Percentiles rank a stretch among this genome's conserved stretches.
These are phyloP conservation scores for Clohesyomyces aquaticus DNA, from an alignment of 495 filamentous ascomycete genomes.

Conservation along the genomic window DNA sequence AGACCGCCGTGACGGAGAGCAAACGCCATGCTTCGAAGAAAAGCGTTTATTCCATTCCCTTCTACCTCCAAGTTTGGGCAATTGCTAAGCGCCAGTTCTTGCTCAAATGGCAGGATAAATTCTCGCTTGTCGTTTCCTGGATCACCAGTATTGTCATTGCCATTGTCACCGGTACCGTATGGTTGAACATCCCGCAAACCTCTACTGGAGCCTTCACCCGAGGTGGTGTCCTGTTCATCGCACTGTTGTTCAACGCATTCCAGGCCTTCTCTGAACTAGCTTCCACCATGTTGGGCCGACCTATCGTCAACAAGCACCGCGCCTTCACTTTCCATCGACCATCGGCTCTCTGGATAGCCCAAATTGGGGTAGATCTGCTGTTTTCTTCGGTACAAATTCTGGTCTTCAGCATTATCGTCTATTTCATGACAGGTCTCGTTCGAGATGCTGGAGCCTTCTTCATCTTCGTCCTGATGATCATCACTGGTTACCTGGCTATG, in stretches of 20 bases:
- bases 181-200: conserved; percentile 67
- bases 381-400: conserved; percentile 70
- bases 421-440: conserved; percentile 75
- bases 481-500: conserved; percentile 74
- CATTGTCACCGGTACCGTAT: conserved; percentile 77
- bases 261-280: conserved; percentile 76
- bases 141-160: conserved; percentile 74
- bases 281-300: conserved; percentile 70
- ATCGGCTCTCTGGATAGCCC: conserved; percentile 77
- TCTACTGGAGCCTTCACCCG: conserved; percentile 75
- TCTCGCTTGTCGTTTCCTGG: conserved; percentile 75
- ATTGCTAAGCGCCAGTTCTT: conserved; percentile 81
- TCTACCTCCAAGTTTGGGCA: conserved; percentile 78
- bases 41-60: conserved; percentile 61
- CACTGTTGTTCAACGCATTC: conserved; percentile 78
- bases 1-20: conserved; percentile 72
- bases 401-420: conserved; percentile 74
- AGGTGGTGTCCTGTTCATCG: conserved; percentile 75
- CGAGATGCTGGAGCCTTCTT: conserved; percentile 75
- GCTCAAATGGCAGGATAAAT: conserved; percentile 83
- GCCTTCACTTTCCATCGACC: conserved; percentile 79
- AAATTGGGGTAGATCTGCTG: conserved; percentile 75
- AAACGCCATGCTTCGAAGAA: conserved; percentile 59
- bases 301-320: conserved; percentile 78
- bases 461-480: conserved; percentile 72